phyloP scores from a whole-genome alignment of 768 basidiomycete species.

The Leccinum disarticulatum region DNA sequence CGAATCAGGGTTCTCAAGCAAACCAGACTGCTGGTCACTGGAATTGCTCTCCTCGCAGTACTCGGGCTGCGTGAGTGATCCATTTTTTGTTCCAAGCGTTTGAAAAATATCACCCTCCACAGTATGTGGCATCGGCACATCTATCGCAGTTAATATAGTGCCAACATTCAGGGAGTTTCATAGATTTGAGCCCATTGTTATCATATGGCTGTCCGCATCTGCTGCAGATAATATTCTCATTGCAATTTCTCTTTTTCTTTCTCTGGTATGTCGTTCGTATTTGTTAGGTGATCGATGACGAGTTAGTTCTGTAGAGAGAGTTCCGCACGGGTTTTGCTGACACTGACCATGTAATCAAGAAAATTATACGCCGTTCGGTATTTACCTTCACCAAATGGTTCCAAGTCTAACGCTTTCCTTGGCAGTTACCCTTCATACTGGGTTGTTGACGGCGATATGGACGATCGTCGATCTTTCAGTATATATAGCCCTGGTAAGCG shows the following conservation, averaged over 20 bases:
- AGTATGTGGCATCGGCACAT: slow-evolving; percentile 33
- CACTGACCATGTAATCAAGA: slow-evolving; percentile 40
- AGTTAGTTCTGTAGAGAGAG: slow-evolving; percentile 28
- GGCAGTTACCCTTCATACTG: slow-evolving; percentile 42
- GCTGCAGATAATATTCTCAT: slow-evolving; percentile 49
- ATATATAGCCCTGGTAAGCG: slow-evolving; percentile 26
- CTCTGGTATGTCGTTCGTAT: slow-evolving; percentile 36
- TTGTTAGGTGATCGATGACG: not conserved
- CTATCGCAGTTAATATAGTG: slow-evolving; percentile 30
- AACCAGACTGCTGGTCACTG: slow-evolving; percentile 8
- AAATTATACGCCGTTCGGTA: slow-evolving; percentile 34
- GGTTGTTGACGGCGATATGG: slow-evolving; percentile 39
- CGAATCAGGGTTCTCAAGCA: slow-evolving; percentile 20
- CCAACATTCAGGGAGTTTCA: slow-evolving; percentile 30
- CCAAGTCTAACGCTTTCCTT: not conserved
- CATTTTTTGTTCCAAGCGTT: not conserved
- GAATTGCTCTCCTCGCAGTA: slow-evolving; percentile 16
- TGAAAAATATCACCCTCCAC: slow-evolving; percentile 5
- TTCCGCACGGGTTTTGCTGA: slow-evolving; percentile 36
- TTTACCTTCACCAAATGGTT: not conserved
- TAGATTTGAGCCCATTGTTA: slow-evolving; percentile 31
- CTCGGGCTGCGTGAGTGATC: slow-evolving; percentile 19
- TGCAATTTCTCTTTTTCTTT: slow-evolving; percentile 40
- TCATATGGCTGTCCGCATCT: slow-evolving; percentile 46
- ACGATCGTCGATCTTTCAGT: slow-evolving; percentile 33